Percentiles rank a stretch among this genome's conserved stretches.
phyloP scores from a whole-genome alignment of 78 protist genomes.

The Dictyostelium capitatum region DNA sequence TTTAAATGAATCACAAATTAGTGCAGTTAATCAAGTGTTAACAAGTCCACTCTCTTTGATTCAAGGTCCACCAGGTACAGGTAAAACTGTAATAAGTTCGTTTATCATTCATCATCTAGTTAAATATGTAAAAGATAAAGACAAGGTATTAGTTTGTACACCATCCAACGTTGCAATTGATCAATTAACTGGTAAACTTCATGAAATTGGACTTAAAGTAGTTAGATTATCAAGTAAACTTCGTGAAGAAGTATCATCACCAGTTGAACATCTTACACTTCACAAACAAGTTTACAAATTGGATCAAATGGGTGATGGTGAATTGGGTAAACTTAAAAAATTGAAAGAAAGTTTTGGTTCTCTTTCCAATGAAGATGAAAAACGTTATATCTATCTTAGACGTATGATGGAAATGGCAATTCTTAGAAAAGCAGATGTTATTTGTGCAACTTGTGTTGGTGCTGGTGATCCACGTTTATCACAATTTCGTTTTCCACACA shows the following conservation, averaged over 20 bases:
- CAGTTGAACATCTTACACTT: constrained; percentile 96
- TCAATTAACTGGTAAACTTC: constrained; percentile 97
- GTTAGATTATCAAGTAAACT: constrained; percentile 97
- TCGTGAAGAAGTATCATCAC: constrained; percentile 95
- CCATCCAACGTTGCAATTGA: constrained; percentile 99
- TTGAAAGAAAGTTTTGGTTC: constrained; percentile 91
- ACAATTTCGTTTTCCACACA: constrained; percentile 90
- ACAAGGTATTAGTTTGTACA: constrained; percentile 98
- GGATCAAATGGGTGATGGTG: constrained; percentile 79
- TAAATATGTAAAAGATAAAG: constrained; percentile 42
- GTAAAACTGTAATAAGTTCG: constrained; percentile 99
- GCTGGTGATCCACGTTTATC: constrained; percentile 99
- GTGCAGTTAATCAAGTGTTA: constrained; percentile 93
- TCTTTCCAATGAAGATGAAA: constrained; percentile 85
- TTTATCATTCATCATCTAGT: constrained; percentile 97
- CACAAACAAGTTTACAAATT: constrained; percentile 94
- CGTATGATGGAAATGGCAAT: constrained; percentile 92
- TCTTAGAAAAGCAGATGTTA: constrained; percentile 96
- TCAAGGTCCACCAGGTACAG: constrained; percentile 99
- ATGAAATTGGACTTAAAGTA: constrained; percentile 97
- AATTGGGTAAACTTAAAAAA: constrained; percentile 91
- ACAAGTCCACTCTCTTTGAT: constrained; percentile 94
- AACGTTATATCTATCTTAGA: constrained; percentile 49
- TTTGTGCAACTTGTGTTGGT: constrained; percentile 99
- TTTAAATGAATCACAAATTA: constrained; percentile 95